Evolutionary conservation across 2,329 filamentous ascomycete species (phyloP).

Genomic region (Zopfia rhizophila): DNA sequence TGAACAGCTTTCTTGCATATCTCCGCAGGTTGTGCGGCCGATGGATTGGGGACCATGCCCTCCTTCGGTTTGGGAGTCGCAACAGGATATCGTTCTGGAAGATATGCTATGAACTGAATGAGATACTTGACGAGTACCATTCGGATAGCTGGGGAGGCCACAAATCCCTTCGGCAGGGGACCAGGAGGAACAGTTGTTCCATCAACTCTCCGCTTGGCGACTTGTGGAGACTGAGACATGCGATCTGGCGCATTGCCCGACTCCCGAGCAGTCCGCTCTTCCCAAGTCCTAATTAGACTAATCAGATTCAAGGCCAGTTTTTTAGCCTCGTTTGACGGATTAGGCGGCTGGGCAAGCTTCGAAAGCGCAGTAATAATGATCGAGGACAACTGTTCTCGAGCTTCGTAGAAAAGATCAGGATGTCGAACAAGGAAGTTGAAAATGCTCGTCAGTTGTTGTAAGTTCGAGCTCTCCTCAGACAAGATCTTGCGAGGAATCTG

Average conservation of each 20-base stretch:
- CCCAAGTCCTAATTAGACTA: constrained; percentile 91
- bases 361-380: constrained; percentile 88
- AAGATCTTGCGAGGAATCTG: constrained; percentile 89
- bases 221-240: constrained; percentile 75
- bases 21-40: constrained; percentile 70
- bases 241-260: constrained; percentile 48
- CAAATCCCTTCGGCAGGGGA: constrained; percentile 58
- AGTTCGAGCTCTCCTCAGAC: constrained; percentile 92
- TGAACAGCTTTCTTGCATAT: constrained; percentile 86
- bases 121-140: constrained; percentile 92
- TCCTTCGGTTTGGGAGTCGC: constrained; percentile 58
- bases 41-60: constrained; percentile 37
- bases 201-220: constrained; percentile 78
- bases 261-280: constrained; percentile 80
- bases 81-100: constrained; percentile 85
- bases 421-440: constrained; percentile 97
- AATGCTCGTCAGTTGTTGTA: constrained; percentile 95
- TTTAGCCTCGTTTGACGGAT: constrained; percentile 89
- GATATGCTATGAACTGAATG: constrained; percentile 90
- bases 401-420: constrained; percentile 93
- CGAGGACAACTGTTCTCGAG: constrained; percentile 87
- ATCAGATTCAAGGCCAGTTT: constrained; percentile 92
- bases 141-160: constrained; percentile 66
- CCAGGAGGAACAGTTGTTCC: constrained; percentile 66
- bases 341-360: constrained; percentile 86